Conservation (phyloP, 2,329 filamentous ascomycete species). For the Hypocrella siamensis region DNA sequence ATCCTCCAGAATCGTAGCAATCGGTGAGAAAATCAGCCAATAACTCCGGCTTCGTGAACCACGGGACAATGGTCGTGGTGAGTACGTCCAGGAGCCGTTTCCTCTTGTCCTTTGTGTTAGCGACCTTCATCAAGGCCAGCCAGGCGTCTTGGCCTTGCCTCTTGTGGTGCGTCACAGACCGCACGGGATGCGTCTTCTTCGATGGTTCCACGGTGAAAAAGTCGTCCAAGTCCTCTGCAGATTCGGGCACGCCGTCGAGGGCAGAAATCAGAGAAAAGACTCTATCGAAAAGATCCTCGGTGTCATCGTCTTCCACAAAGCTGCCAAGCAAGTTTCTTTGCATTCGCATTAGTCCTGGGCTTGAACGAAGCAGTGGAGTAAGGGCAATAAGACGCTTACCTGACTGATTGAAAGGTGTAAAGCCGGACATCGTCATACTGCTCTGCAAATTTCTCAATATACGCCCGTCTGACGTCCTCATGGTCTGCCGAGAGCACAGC, state of each 20-base stretch:
- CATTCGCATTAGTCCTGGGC: constrained; percentile 1
- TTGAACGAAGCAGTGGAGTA: not conserved
- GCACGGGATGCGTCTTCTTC: constrained; percentile 51
- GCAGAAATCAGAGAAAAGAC: constrained; percentile 46
- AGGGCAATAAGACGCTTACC: constrained; percentile 32
- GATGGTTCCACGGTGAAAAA: constrained; percentile 51
- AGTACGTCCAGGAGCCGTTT: constrained; percentile 66
- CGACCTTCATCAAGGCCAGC: constrained; percentile 58
- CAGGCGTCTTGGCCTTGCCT: constrained; percentile 74
- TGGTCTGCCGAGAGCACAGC: constrained; percentile 42
- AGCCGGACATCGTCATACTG: constrained; percentile 74
- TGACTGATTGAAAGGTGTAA: constrained; percentile 61
- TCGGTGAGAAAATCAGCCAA: constrained; percentile 96
- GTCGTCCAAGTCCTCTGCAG: constrained; percentile 47
- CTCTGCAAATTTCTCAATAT: constrained; percentile 62
- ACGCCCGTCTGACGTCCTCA: constrained; percentile 51
- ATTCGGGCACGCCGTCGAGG: constrained; percentile 56
- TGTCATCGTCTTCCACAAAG: constrained; percentile 6
- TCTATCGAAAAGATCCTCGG: constrained; percentile 30
- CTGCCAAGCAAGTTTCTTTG: constrained; percentile 13
- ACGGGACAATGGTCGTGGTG: constrained; percentile 66
- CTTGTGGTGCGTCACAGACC: constrained; percentile 55
- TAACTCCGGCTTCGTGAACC: constrained; percentile 77
- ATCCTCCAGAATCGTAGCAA: constrained; percentile 75
- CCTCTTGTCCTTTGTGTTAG: constrained; percentile 55